Evolutionary conservation across 805 yeast species (phyloP), one percentile per base, ranked within the genome.

Genomic region (Yamadazyma takamatsuzukensis): DNA sequence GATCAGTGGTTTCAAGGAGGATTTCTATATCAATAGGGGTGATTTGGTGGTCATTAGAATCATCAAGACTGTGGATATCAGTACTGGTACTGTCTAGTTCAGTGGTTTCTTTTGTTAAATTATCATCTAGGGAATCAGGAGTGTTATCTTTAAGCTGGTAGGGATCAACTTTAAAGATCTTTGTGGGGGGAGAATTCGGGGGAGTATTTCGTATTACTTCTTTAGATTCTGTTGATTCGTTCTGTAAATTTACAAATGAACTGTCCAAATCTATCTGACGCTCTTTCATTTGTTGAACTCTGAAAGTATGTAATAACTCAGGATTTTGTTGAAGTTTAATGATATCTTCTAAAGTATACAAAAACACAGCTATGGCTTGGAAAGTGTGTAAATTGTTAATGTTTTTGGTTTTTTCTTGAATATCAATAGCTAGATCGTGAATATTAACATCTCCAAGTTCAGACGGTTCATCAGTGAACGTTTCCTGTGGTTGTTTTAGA

Each of bases 381-480:
- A 39, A 57, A 6, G 50, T 38, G 41, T 62, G 63, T 18, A 66
- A 49, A 29, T 47, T 53, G 39, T 61, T 60, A 26, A 64, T 52
- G 39, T 61, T 48, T 40, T 61, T 64, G 21, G 53, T 35, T 12
- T 46, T 49, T 34, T 55, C 47, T 16, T 48, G 32, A 9, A 64
- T 39, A 34, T 64, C 70, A 33, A 56, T 53, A 13, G 49, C 50
- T n/a, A 66, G 43, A 23, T 64, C 70, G 17, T 51, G 53, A 13
- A 58, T 35, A 21, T 44, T 39, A 14, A 63, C 58, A 28, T 62
- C 70, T 4, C 53, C 61, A 5, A 61, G 41, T 26, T 49, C 43
- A 16, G 30, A 36, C 2, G 72, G 71, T 18, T 54, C 68, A 43
- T 66, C 71, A 22, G 54, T 60, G 47, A 66, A 65, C 12, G 72